Evolutionary conservation across 768 basidiomycete species (phyloP).

Genomic region (Trametes elegans): DNA sequence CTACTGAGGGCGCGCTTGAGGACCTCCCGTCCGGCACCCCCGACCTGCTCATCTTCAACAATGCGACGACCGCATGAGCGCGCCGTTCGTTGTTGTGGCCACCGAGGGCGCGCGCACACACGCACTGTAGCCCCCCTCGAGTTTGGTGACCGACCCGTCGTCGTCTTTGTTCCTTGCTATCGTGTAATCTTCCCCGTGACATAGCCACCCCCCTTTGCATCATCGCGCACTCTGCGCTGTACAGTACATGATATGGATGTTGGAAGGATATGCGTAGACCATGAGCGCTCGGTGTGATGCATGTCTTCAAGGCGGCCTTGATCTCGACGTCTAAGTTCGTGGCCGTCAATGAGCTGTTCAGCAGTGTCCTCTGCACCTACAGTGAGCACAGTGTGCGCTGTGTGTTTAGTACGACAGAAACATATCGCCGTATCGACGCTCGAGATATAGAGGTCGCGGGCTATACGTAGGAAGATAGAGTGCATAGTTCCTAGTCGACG

Average conservation of each 20-base stretch:
- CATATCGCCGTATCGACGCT: no score
- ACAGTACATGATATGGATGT: slow-evolving; percentile 5
- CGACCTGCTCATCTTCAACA: slow-evolving; percentile 82
- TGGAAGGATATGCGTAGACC: neutral
- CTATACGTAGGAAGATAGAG: no score
- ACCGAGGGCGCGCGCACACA: neutral
- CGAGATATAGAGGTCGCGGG: no score
- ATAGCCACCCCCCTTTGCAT: slow-evolving; percentile 14
- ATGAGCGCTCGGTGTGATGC: neutral
- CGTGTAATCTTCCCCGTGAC: slow-evolving; percentile 19
- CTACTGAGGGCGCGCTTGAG: slow-evolving; percentile 48
- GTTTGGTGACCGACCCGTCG: neutral
- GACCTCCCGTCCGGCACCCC: slow-evolving; percentile 46
- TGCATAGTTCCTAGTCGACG: no score
- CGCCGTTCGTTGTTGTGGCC: neutral
- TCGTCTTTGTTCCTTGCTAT: slow-evolving; percentile 2
- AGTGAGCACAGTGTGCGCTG: no score
- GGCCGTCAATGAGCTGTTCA: no score
- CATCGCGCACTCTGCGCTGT: slow-evolving; percentile 3
- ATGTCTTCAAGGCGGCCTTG: neutral
- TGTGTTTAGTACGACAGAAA: no score
- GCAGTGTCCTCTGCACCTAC: no score
- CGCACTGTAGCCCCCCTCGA: no score
- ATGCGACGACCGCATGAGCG: slow-evolving; percentile 39
- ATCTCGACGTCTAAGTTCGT: no score